Base-by-base conservation (phyloP, 768 basidiomycete species). In the Agaricus blazei region DNA sequence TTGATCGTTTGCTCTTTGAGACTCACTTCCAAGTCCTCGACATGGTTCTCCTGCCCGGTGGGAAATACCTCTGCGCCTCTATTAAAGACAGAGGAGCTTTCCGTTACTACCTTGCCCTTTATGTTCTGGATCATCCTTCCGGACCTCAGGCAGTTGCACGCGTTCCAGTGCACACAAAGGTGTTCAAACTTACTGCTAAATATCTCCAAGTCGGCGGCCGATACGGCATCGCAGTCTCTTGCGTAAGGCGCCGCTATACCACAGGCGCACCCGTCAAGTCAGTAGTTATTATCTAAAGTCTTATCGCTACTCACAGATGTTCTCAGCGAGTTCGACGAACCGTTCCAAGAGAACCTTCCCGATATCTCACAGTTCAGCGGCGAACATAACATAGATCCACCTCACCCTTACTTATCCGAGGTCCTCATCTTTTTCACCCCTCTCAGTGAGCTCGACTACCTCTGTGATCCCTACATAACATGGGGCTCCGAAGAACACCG, bases 41-140 rank as follows among this genome's bases (percentile, higher is more conserved):
- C 42, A 79, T 88, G 74, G 75, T 72, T 40, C 64, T 85, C 28
- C 73, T 87, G 8, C 82, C 86, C 6, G 87, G 86, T 1, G 85
- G 87, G 19, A 85, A 82, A 60, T 85, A 84, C 59, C 77, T 88
- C 59, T 68, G 87, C 36, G 82, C 83, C 0, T 87, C 84, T 9
- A 77, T 80, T 4, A 72, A 70, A 59, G 79, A 83, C 62, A 59
- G 62, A 3, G 65, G 66, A 11, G 71, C 69, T 51, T 70, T 69
- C 34, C 72, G 73, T 37, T 84, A 79, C 62, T 78, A 74, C 43
- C 64, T 89, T 28, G 65, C 75, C 11, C 66, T 88, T 1, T 87
- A 76, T 58, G 72, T 73, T 19, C 68, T 88, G 54, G 85, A 88
- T 64, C 77, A 84, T 56, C 76, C 73, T 26, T 62, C 69, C 52